Base-by-base conservation (phyloP, 768 basidiomycete genomes). In the Pisolithus microcarpus region DNA sequence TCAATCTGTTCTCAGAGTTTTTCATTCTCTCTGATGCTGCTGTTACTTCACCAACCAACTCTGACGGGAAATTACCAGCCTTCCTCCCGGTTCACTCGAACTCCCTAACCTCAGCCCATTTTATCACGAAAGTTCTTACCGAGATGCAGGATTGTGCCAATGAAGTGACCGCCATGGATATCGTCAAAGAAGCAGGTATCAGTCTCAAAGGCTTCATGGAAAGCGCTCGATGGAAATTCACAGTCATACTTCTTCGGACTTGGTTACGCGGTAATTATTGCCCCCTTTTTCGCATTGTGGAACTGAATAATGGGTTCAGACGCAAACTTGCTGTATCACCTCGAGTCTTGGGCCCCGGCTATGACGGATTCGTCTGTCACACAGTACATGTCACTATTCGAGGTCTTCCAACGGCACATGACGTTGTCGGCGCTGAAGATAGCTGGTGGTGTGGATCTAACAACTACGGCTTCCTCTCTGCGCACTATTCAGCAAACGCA, bases 71-170 rank as follows among this genome's bases (percentile, higher is more conserved):
- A 7, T 59, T 72, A 5, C 75, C 82, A 4, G 69, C 74, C 4
- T 67, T 77, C 28, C 72, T 96, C 36, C 96, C 96, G 10, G 70
- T 69, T 28, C 78, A 85, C 55, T 84, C 87, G 4, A 90, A 89
- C 61, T 84, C 89, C 2, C 69, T 95, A n/a, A 85, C 89, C 7
- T 87, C 88, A 0, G 79, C 83, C 11, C 77, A 90, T 64, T 91
- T 87, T 69, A 75, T 93, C 26, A 76, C 83, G 63, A 87, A 82
- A 60, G 80, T 94, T 24, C 71, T 95, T 16, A 76, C 78, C 2
- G 96, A 98, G 63, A 75, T 98, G 5, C 84, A 87, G 58, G 96
- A 98, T 50, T 85, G 82, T 43, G 81, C 87, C 3, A 85, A 78
- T 57, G 96, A 99, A 58, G 65, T 95, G 26, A 79, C 79, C 43